A percentile compares a stretch with the other conserved stretches of the same genome.
phyloP scores from a whole-genome alignment of 2,329 filamentous ascomycete species.

The Pyrenophora seminiperda region DNA sequence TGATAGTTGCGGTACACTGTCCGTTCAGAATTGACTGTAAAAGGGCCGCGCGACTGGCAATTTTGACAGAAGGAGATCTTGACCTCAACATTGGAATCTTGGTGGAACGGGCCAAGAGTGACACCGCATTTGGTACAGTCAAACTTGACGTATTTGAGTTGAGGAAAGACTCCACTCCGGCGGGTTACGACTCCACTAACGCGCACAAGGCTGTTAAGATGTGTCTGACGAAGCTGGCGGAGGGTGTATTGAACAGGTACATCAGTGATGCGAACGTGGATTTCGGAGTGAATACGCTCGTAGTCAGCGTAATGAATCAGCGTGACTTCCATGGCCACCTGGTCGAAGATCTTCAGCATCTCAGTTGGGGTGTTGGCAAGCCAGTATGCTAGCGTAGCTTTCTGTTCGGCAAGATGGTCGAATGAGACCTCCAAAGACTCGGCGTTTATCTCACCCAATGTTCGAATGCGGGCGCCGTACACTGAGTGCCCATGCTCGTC shows the following conservation, averaged over 20 bases:
- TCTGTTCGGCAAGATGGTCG: slow-evolving; percentile 85
- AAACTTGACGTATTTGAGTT: slow-evolving; percentile 98
- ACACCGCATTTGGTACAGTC: slow-evolving; percentile 92
- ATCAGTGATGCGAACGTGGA: slow-evolving; percentile 95
- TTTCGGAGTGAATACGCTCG: slow-evolving; percentile 94
- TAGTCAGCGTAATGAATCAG: slow-evolving; percentile 97
- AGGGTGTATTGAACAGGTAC: slow-evolving; percentile 94
- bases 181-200: slow-evolving; percentile 95
- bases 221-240: slow-evolving; percentile 90
- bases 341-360: slow-evolving; percentile 93
- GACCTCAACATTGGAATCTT: slow-evolving; percentile 95
- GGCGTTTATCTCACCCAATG: slow-evolving; percentile 94
- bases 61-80: slow-evolving; percentile 96
- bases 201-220: slow-evolving; percentile 92
- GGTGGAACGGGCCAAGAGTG: slow-evolving; percentile 93
- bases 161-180: slow-evolving; percentile 92
- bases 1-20: slow-evolving; percentile 99
- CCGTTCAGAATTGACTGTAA: slow-evolving; percentile 94
- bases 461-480: slow-evolving; percentile 91
- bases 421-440: slow-evolving; percentile 97
- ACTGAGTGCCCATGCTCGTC: slow-evolving; percentile 89
- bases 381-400: slow-evolving; percentile 94
- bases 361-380: slow-evolving; percentile 94
- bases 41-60: slow-evolving; percentile 93
- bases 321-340: slow-evolving; percentile 95